These are phyloP conservation scores for Croton laevigatus DNA, from an alignment of 441 rosid genomes.

Conservation along the genomic window DNA sequence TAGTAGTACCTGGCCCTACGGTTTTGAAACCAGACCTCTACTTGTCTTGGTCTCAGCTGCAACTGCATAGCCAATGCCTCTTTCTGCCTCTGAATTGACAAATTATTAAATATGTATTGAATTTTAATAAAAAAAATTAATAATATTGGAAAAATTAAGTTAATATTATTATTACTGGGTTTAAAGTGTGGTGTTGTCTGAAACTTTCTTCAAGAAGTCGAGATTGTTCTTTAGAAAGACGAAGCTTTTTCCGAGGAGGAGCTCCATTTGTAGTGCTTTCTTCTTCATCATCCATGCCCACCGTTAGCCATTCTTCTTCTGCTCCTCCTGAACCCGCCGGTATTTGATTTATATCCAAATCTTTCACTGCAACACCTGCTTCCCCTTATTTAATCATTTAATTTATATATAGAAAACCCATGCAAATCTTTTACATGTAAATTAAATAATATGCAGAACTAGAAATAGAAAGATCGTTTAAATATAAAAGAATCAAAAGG, in stretches of 20 bases:
- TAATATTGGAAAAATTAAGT: too few relatives aligned
- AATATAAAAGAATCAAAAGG: background rate
- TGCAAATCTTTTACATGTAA: background rate
- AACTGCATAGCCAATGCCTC: conserved; percentile 76
- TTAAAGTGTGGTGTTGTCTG: conserved; percentile 79
- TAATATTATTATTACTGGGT: conserved; percentile 25
- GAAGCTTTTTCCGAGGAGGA: conserved; percentile 83
- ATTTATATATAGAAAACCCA: conserved; percentile 2
- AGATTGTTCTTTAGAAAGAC: conserved; percentile 84
- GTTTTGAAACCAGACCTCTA: conserved; percentile 98
- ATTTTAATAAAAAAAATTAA: background rate
- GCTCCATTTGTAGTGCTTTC: conserved; percentile 44
- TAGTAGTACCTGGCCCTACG: conserved; percentile 86
- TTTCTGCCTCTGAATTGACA: conserved; percentile 64
- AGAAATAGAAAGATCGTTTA: conserved; percentile 6
- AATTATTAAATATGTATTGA: conserved; percentile 1
- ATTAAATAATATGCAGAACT: background rate
- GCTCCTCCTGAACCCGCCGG: conserved; percentile 33
- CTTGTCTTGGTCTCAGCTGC: conserved; percentile 81
- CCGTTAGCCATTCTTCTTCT: conserved; percentile 39
- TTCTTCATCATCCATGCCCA: conserved; percentile 52
- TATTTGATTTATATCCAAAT: conserved; percentile 63
- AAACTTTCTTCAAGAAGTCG: conserved; percentile 95
- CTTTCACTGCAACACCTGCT: conserved; percentile 37
- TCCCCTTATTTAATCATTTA: conserved; percentile 14